Percentiles rank a stretch among this genome's conserved stretches.
These are phyloP conservation scores for Clohesyomyces aquaticus DNA, from an alignment of 495 filamentous ascomycete species.

Conservation along the genomic window DNA sequence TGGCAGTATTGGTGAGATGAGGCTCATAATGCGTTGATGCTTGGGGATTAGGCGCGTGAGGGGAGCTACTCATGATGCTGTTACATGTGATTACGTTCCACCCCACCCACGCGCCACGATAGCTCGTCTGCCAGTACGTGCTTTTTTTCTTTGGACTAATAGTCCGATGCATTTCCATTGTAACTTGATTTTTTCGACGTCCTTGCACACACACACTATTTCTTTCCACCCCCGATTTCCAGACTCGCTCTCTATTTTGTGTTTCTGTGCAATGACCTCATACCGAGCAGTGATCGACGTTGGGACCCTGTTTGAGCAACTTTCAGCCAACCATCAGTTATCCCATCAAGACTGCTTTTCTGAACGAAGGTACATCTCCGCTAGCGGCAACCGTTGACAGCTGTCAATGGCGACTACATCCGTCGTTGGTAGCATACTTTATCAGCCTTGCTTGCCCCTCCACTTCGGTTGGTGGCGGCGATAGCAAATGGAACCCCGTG, in stretches of 20 bases:
- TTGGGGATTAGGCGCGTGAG: too few species aligned
- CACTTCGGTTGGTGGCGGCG: too few species aligned
- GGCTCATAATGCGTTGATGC: too few species aligned
- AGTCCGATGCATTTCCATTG: too few species aligned
- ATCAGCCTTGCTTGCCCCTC: neutral
- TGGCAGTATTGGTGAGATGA: conserved; percentile 11
- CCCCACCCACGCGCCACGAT: too few species aligned
- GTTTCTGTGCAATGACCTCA: neutral
- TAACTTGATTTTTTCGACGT: too few species aligned
- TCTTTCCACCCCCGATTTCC: neutral
- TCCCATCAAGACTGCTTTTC: neutral
- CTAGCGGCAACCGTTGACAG: neutral
- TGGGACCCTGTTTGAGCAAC: neutral
- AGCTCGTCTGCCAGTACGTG: too few species aligned
- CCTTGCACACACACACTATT: neutral
- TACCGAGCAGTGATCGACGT: neutral
- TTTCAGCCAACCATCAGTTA: neutral
- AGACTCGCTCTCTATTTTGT: neutral
- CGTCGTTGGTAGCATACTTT: neutral
- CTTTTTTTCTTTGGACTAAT: too few species aligned
- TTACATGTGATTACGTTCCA: too few species aligned
- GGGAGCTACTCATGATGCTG: too few species aligned
- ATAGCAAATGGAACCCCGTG: neutral
- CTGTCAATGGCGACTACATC: neutral
- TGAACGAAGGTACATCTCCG: neutral